These are phyloP conservation scores for Suillus spraguei DNA, from an alignment of 768 basidiomycete species.

Conservation along the genomic window DNA sequence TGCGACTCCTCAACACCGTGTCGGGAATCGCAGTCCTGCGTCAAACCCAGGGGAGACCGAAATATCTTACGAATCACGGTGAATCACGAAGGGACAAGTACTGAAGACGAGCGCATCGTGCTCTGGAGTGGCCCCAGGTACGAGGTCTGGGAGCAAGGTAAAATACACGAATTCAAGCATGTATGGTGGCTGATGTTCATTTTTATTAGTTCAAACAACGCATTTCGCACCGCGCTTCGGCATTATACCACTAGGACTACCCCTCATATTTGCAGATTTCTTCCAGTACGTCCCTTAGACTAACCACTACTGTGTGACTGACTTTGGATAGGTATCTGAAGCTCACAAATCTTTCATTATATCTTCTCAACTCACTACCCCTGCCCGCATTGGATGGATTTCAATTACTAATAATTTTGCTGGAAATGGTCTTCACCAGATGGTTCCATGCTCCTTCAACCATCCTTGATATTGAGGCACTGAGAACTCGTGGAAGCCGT, in stretches of 20 bases:
- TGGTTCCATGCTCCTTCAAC: conserved; percentile 8
- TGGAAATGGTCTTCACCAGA: conserved; percentile 24
- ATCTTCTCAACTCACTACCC: conserved; percentile 81
- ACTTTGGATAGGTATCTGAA: conserved; percentile 53
- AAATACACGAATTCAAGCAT: conserved; percentile 14
- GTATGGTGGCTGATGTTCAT: background rate
- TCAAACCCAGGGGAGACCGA: conserved; percentile 50
- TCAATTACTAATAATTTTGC: conserved; percentile 47
- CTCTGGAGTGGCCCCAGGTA: conserved; percentile 73
- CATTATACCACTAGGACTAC: conserved; percentile 38
- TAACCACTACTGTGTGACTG: background rate
- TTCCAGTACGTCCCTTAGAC: conserved; percentile 52
- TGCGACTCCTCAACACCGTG: conserved; percentile 46
- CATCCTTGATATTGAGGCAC: conserved; percentile 26
- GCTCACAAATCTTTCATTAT: conserved; percentile 75
- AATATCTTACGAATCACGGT: conserved; percentile 61
- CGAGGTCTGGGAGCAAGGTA: conserved; percentile 72
- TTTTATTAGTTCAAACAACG: conserved; percentile 1
- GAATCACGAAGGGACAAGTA: conserved; percentile 10
- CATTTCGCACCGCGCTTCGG: conserved; percentile 17
- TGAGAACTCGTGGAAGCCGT: conserved; percentile 8
- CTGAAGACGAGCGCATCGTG: conserved; percentile 41
- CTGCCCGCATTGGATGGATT: conserved; percentile 72
- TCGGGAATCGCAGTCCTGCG: conserved; percentile 46
- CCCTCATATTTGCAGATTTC: conserved; percentile 41